A percentile compares a stretch with the other conserved stretches of the same genome.
Evolutionary conservation across 176 grass and related monocot genomes (phyloP).

Genomic region (Dendrocalamus sinicus): DNA sequence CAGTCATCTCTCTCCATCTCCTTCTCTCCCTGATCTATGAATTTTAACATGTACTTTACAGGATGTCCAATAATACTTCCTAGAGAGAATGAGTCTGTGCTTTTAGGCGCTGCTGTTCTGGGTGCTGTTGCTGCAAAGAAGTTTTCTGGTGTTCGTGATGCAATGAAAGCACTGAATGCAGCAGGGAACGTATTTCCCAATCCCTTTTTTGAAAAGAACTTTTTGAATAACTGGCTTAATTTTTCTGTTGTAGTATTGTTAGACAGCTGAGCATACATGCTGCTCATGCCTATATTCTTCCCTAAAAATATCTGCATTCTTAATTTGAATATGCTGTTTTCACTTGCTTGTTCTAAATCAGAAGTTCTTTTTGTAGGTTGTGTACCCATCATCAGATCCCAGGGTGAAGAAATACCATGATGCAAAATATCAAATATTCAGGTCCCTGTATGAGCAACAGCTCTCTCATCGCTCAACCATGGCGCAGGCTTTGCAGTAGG

Average conservation of each 20-base stretch:
- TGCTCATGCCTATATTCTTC: background rate
- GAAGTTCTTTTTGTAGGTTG: slow-evolving; percentile 57
- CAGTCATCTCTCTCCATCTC: slow-evolving; percentile 20
- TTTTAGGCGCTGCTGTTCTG: slow-evolving; percentile 86
- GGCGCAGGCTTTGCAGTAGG: slow-evolving; percentile 64
- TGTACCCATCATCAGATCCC: slow-evolving; percentile 70
- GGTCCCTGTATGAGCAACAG: slow-evolving; percentile 86
- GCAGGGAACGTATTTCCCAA: slow-evolving; percentile 63
- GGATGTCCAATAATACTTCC: slow-evolving; percentile 87
- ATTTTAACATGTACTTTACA: slow-evolving; percentile 51
- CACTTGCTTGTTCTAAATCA: background rate
- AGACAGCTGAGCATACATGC: background rate
- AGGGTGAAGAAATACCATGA: slow-evolving; percentile 91
- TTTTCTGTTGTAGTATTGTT: background rate
- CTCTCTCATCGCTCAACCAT: slow-evolving; percentile 66
- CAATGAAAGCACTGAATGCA: slow-evolving; percentile 92
- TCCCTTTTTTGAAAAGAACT: background rate
- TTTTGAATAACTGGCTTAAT: background rate
- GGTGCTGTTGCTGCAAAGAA: slow-evolving; percentile 90
- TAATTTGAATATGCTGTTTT: background rate
- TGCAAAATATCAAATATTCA: slow-evolving; percentile 88
- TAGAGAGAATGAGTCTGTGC: slow-evolving; percentile 87
- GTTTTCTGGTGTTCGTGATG: slow-evolving; percentile 60
- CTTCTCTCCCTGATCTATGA: slow-evolving; percentile 6
- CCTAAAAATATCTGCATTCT: background rate